Evolutionary conservation across 164 flowering plant species (phyloP).

Genomic region (Aristolochia californica): DNA sequence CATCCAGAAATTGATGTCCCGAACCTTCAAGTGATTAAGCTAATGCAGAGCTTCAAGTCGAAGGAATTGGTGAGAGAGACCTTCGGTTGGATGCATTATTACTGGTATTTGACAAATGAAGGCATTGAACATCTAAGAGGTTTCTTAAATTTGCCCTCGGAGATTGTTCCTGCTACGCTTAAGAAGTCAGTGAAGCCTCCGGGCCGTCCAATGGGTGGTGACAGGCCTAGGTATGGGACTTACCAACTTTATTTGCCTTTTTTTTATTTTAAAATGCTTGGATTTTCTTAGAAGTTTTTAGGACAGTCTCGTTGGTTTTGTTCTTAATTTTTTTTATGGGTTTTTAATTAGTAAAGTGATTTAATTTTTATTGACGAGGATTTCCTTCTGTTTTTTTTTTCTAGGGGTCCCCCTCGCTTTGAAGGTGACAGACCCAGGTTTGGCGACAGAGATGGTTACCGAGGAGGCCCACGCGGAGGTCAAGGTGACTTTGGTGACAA

Average conservation of each 20-base stretch:
- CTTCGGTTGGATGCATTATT: constrained; percentile 37
- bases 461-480: constrained; percentile 37
- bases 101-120: constrained; percentile 33
- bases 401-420: constrained; percentile 16
- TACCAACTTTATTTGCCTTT: neutral
- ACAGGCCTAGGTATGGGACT: constrained; percentile 6
- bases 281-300: neutral
- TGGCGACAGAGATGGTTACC: constrained; percentile 27
- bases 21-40: constrained; percentile 41
- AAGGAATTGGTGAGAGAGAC: constrained; percentile 36
- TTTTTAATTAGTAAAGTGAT: no score
- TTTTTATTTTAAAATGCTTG: neutral
- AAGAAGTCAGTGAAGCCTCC: constrained; percentile 33
- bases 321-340: no score
- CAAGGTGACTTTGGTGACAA: constrained; percentile 23
- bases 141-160: constrained; percentile 33
- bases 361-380: no score
- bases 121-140: constrained; percentile 28
- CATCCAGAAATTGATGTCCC: constrained; percentile 48
- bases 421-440: constrained; percentile 30
- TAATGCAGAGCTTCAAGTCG: constrained; percentile 42
- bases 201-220: constrained; percentile 26
- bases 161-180: constrained; percentile 44
- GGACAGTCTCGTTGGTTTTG: no score
- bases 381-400: neutral